Conservation (phyloP, 73 alveolate genomes). For the Effrenium voratum region DNA sequence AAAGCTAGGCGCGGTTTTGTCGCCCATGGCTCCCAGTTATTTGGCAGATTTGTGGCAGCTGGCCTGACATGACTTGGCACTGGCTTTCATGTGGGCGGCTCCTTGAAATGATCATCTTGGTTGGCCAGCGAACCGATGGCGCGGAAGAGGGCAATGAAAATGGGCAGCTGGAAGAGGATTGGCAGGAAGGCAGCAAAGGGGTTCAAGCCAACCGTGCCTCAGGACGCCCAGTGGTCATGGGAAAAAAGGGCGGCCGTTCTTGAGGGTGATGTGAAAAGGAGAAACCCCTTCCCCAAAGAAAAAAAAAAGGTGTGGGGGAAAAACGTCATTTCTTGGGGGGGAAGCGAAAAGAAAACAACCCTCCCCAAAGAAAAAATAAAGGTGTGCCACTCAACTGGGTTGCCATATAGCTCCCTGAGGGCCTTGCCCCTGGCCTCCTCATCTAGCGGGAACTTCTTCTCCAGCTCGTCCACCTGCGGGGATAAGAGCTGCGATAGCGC, state of each 20-base stretch:
- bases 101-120: slow-evolving; percentile 86
- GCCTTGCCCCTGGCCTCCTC: slow-evolving; percentile 55
- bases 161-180: slow-evolving; percentile 52
- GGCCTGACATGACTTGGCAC: too few relatives aligned
- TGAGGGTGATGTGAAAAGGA: not conserved
- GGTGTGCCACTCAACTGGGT: not conserved
- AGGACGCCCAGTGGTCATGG: not conserved
- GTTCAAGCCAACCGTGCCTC: slow-evolving; percentile 28
- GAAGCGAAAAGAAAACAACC: not conserved
- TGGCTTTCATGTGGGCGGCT: not conserved
- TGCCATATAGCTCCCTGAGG: slow-evolving; percentile 66
- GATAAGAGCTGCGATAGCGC: slow-evolving; percentile 45
- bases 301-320: not conserved
- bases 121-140: slow-evolving; percentile 68
- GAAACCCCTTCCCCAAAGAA: not conserved
- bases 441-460: slow-evolving; percentile 30
- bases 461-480: slow-evolving; percentile 80
- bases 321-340: not conserved
- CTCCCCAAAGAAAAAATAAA: not conserved
- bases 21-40: too few relatives aligned
- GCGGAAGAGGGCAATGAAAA: slow-evolving; percentile 80
- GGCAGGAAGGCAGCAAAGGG: slow-evolving; percentile 67
- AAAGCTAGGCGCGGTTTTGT: too few relatives aligned
- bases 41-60: too few relatives aligned
- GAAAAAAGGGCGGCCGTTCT: not conserved